These are phyloP conservation scores for Filobasidium wieringae DNA, from an alignment of 768 basidiomycete species.

Conservation along the genomic window DNA sequence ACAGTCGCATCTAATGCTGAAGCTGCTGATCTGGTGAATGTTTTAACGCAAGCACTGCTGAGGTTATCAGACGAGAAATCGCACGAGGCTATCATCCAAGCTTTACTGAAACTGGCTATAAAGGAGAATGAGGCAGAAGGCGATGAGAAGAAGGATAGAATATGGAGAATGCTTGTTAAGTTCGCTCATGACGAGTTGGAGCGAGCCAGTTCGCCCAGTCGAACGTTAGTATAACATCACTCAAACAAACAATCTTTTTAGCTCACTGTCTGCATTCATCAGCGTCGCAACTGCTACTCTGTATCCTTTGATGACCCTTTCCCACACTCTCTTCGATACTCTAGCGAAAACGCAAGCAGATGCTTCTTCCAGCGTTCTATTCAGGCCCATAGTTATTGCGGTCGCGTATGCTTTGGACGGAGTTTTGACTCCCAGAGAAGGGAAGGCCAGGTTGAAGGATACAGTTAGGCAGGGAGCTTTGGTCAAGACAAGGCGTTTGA, in stretches of 20 bases:
- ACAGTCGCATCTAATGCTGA: not conserved
- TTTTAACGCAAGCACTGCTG: slow-evolving; percentile 3
- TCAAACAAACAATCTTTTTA: not conserved
- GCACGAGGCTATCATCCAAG: slow-evolving; percentile 6
- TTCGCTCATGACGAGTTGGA: slow-evolving; percentile 2
- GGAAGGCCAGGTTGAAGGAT: slow-evolving; percentile 21
- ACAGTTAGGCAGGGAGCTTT: slow-evolving; percentile 18
- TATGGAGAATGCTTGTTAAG: slow-evolving; percentile 2
- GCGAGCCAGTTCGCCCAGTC: not conserved
- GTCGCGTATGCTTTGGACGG: slow-evolving; percentile 28
- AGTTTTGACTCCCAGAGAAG: slow-evolving; percentile 17
- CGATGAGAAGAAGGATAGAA: slow-evolving; percentile 2
- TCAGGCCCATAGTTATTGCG: slow-evolving; percentile 23
- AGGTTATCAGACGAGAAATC: slow-evolving; percentile 6
- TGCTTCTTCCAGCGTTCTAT: slow-evolving; percentile 16
- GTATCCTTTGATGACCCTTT: slow-evolving; percentile 22
- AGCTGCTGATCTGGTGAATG: not conserved
- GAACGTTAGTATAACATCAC: not conserved
- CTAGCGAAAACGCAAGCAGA: slow-evolving; percentile 16
- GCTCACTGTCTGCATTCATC: not conserved
- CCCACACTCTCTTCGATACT: slow-evolving; percentile 17
- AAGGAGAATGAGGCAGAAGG: slow-evolving; percentile 3
- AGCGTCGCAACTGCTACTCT: slow-evolving; percentile 19
- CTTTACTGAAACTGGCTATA: not conserved
- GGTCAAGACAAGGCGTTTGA: not conserved